A percentile compares a stretch with the other conserved stretches of the same genome.
Conservation (phyloP, 2,329 filamentous ascomycete species). For the Dothideomycetes sp. region DNA sequence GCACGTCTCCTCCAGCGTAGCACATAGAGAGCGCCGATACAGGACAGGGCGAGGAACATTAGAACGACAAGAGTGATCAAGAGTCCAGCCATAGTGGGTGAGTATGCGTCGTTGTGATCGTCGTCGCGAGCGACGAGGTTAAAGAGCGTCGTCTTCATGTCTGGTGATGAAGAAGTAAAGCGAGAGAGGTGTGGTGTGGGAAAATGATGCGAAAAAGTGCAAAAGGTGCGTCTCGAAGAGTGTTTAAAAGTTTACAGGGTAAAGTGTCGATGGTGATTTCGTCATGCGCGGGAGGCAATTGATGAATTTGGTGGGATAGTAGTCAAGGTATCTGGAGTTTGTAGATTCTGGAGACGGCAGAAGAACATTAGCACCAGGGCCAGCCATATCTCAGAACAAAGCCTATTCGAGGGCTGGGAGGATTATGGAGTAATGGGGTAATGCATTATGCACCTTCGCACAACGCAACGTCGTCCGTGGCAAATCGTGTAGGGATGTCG, state of each 20-base stretch:
- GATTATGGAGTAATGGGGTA: no score
- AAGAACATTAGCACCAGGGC: no score
- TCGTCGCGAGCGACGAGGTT: slow-evolving; percentile 44
- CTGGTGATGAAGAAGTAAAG: background rate
- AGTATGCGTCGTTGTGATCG: slow-evolving; percentile 40
- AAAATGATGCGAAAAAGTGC: background rate
- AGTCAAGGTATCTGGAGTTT: no score
- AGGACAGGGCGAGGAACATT: slow-evolving; percentile 60
- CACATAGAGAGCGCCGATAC: slow-evolving; percentile 60
- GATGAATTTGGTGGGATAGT: no score
- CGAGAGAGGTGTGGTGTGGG: slow-evolving; percentile 9
- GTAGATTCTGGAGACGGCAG: slow-evolving; percentile 1
- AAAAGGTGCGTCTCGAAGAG: no score
- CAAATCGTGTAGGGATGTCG: slow-evolving; percentile 11
- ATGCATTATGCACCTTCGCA: slow-evolving; percentile 7
- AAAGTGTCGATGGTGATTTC: no score
- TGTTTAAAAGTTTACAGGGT: no score
- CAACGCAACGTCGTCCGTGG: slow-evolving; percentile 7
- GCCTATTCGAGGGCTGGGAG: background rate
- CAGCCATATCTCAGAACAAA: no score
- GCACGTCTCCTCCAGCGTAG: slow-evolving; percentile 57
- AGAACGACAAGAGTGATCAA: slow-evolving; percentile 72
- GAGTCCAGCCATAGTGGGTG: slow-evolving; percentile 59
- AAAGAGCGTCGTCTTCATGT: slow-evolving; percentile 34
- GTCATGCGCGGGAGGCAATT: no score